Base-by-base conservation (phyloP, 78 protist genomes). In the Dictyostelium capitatum region DNA sequence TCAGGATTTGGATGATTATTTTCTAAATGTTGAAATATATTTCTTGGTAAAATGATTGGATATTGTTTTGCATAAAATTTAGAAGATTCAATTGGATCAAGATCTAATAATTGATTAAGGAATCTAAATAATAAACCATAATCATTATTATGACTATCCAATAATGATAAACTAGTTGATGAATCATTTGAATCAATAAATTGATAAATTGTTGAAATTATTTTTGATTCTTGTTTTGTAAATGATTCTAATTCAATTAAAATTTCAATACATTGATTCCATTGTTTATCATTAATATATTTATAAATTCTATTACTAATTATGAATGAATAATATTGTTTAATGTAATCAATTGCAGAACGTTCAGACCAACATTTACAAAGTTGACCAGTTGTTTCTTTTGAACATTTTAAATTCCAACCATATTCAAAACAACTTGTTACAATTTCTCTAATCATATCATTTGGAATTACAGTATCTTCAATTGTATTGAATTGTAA, bases 381-480 rank as follows among this genome's bases (percentile, higher is more conserved):
- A 25, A 87, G 93, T 30, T 77, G 59, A 17, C 1, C 10, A 48
- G 8, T 48, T n/a, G 46, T 23, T 9, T 87, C 84, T 6, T 51
- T 43, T 9, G 25, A 10, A 3, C 23, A 12, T 14, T 32, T 17
- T 41, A 77, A 41, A 37, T 87, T 87, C 9, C 77, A n/a, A 25
- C 93, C 93, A n/a, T n/a, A 53, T 41, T 67, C 30, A 46, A 87
- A 87, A 65, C 93, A 87, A 65, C 85, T 78, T 19, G 93, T 87
- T 9, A 87, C 51, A 20, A 87, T 87, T 19, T 87, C 93, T 46
- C 48, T 62, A 47, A 87, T 64, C 74, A 54, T 50, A 11, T 87
- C 93, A 15, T 30, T 72, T 19, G 93, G 47, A 2, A 51, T 37
- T 10, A 87, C 84, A 75, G 25, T 57, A 47, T 73, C 79, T 23